Evolutionary conservation across 192 early-diverging fungal genomes (phyloP).

Genomic region (Helicostylum pulchrum): DNA sequence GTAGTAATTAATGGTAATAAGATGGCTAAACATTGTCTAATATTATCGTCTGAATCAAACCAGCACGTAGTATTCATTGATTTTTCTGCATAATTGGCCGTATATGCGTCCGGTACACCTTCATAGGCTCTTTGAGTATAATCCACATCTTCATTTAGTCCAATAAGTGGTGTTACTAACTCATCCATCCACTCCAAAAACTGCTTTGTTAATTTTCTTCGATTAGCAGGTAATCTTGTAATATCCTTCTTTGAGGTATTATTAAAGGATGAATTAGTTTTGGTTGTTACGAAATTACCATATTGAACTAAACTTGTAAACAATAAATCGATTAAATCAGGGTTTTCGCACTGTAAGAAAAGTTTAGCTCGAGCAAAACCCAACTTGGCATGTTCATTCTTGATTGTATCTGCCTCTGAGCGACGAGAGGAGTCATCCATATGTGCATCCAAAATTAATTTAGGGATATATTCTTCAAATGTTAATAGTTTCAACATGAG

Average conservation of each 20-base stretch:
- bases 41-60: slow-evolving; percentile 37
- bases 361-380: slow-evolving; percentile 10
- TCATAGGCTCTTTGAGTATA: not conserved
- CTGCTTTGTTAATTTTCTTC: slow-evolving; percentile 17
- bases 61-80: not conserved
- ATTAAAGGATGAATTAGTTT: not conserved
- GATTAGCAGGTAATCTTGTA: slow-evolving; percentile 5
- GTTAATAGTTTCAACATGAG: slow-evolving; percentile 20
- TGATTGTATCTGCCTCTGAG: slow-evolving; percentile 11
- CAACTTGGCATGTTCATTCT: slow-evolving; percentile 1
- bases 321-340: slow-evolving; percentile 12
- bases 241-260: slow-evolving; percentile 17
- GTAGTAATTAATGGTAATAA: slow-evolving; percentile 25
- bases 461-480: slow-evolving; percentile 26
- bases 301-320: slow-evolving; percentile 5
- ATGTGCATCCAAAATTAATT: slow-evolving; percentile 17
- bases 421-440: slow-evolving; percentile 9
- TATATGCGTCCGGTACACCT: slow-evolving; percentile 6
- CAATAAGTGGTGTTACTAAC: slow-evolving; percentile 25
- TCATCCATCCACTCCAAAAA: slow-evolving; percentile 35
- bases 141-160: slow-evolving; percentile 12
- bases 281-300: not conserved
- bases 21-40: slow-evolving; percentile 25
- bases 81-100: slow-evolving; percentile 2
- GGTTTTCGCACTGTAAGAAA: slow-evolving; percentile 11